Percentiles rank a stretch among this genome's conserved stretches.
These are phyloP conservation scores for Tetrahymena elliotti DNA, from an alignment of 73 alveolate species.

Conservation along the genomic window DNA sequence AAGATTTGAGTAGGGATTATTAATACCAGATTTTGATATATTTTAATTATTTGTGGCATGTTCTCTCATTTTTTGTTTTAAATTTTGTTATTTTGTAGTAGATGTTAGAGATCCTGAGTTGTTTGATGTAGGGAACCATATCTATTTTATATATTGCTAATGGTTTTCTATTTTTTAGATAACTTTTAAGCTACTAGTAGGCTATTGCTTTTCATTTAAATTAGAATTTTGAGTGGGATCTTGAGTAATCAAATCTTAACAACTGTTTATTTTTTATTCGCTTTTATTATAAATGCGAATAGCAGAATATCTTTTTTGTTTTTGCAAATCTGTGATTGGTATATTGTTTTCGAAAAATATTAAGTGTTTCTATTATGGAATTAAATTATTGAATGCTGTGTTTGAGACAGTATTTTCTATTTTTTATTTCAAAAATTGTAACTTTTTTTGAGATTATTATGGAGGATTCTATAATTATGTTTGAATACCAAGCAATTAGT, in stretches of 20 bases:
- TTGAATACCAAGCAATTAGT: background rate
- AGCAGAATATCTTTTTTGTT: background rate
- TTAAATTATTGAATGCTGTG: background rate
- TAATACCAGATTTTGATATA: background rate
- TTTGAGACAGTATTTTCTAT: background rate
- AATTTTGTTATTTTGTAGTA: background rate
- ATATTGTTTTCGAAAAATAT: background rate
- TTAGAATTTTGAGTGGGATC: background rate
- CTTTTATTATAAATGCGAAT: background rate
- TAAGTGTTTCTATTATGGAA: background rate
- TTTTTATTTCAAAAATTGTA: background rate
- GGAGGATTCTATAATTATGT: background rate
- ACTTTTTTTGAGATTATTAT: background rate
- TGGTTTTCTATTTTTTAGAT: background rate
- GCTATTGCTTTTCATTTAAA: background rate
- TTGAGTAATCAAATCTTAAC: background rate
- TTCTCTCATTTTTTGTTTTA: background rate
- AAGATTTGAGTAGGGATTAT: background rate
- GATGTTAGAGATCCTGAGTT: background rate
- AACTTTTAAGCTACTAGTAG: background rate
- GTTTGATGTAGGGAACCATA: background rate
- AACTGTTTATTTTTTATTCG: background rate
- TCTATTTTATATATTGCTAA: background rate
- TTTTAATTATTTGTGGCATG: background rate
- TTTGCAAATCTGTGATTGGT: background rate